Base-by-base conservation (phyloP, 2,329 filamentous ascomycete genomes). In the Sporothrix schenckii region DNA sequence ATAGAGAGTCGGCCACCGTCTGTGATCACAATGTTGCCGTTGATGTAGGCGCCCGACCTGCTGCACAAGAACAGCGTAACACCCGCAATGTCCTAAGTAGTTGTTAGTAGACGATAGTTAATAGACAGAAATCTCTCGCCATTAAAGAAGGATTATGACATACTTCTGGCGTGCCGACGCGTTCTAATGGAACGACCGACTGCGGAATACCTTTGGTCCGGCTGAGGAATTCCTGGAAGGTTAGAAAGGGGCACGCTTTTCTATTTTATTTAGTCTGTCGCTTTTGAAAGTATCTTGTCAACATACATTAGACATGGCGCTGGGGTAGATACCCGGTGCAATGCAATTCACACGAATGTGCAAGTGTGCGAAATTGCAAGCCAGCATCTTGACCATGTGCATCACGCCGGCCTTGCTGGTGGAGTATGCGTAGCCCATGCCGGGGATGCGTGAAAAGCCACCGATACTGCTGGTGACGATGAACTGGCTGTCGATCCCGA, bases 401-500 rank as follows among this genome's bases (percentile, higher is more conserved):
- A 88, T 86, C 0, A 87, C 86, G 0, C 86, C 89, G 0, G 87
- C 88, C 79, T 92, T 92, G 69, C 86, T 87, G 0, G 86, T 83
- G 70, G 88, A 88, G 79, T 92, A 92, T 0, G 85, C 84, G 76
- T 88, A 91, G 72, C 91, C 88, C 34, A 86, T 85, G 70, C 89
- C 84, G 0, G 86, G 80, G 41, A 84, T 78, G 61, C 89, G 84
- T 76, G 89, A 86, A 69, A 89, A 87, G 0, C 86, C 89, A 1
- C 83, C 87, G 79, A 91, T 90, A 68, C 84, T 88, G 30, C 85
- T 85, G 65, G 88, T 89, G 21, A 88, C 88, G 75, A 92, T 87
- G 49, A 82, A 75, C 72, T 81, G 80, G 72, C 80, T 81, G 39
- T 63, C 58, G 39, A 63, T 47, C 2, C 58, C 58, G 4, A 47